Evolutionary conservation across 495 filamentous ascomycete genomes (phyloP), one percentile per base, ranked within the genome.

Genomic region (Annulohypoxylon nitens): DNA sequence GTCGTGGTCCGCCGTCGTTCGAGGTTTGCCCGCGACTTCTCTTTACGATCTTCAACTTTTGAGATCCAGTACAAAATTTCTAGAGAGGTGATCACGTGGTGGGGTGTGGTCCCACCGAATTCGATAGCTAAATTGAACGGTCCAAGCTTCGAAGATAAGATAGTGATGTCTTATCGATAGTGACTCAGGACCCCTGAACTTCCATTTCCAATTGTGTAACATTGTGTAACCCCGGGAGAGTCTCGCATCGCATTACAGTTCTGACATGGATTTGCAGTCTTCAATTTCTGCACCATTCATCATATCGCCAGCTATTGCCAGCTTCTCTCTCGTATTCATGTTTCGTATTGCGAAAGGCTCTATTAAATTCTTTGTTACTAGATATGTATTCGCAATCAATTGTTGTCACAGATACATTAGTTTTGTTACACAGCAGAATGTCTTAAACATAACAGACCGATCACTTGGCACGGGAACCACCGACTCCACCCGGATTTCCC

Each of bases 91-190:
- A 20, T 57, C 53, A 57, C 53, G 53, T 57, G 53, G 11, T 30
- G 30, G 25, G 14, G 12, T 43, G 14, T 43, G n/a, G 26, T 45
- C 14, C 25, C 11, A 23, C 14, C 18, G 9, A 11, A 30, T 14
- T 53, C 7, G 3, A 33, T n/a, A 53, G 25, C 50, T 30, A 34
- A 55, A 34, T 34, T 12, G 12, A 55, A 55, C 12, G 51, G 26
- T 33, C 48, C 48, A 51, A 51, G 48, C 48, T 51, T 51, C 8
- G 25, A 51, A 10, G 48, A 51, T 51, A 51, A 25, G 48, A 51
- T 51, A 51, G 26, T 30, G 10, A 18, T 0, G 16, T 34, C 51
- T 55, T 55, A 55, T 55, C 51, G 51, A 33, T 55, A 33, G n/a
- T n/a, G n/a, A n/a, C n/a, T n/a, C n/a, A n/a, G 11, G 7, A 4